Evolutionary conservation across 2,329 filamentous ascomycete genomes (phyloP), one percentile per base, ranked within the genome.

Genomic region (Xylariomycetidae sp.): DNA sequence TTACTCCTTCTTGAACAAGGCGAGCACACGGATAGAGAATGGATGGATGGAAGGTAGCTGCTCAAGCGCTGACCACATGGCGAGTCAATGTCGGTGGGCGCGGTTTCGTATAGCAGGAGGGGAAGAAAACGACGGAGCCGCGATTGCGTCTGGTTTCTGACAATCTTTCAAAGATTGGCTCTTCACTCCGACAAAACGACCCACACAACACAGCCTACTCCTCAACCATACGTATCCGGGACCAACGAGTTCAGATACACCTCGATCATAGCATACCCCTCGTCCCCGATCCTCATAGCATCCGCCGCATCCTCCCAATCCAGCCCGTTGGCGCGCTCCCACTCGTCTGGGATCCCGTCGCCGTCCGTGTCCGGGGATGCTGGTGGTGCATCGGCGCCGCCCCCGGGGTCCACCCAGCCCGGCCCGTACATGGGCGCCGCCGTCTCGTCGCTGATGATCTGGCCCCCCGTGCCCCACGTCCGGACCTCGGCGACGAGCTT

Each of bases 191-290:
- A n/a, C n/a, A n/a, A n/a, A n/a, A n/a, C n/a, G n/a, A n/a, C n/a
- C n/a, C n/a, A n/a, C n/a, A n/a, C n/a, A n/a, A n/a, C n/a, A n/a
- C n/a, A n/a, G n/a, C n/a, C n/a, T n/a, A n/a, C n/a, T n/a, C n/a
- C n/a, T n/a, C n/a, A n/a, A n/a, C n/a, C n/a, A n/a, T 40, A 37
- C 26, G 27, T 33, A 20, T 31, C 28, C 15, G 51, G 49, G 9
- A 69, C 60, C 18, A 73, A 50, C 9, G 65, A 70, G 41, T 73
- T 72, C 13, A 70, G 62, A 51, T 70, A 72, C 31, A 66, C 62
- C 49, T 73, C 68, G 10, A 72, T 56, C 38, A 67, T 70, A 4
- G 58, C 53, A 36, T 69, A 70, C 5, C 67, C 64, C 23, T 62
- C 61, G 9, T 51, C 57, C 10, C 59, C 54, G 31, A 63, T 62